Conservation (phyloP, 1,139 yeast species). For the Saccharomyces pastorianus region DNA sequence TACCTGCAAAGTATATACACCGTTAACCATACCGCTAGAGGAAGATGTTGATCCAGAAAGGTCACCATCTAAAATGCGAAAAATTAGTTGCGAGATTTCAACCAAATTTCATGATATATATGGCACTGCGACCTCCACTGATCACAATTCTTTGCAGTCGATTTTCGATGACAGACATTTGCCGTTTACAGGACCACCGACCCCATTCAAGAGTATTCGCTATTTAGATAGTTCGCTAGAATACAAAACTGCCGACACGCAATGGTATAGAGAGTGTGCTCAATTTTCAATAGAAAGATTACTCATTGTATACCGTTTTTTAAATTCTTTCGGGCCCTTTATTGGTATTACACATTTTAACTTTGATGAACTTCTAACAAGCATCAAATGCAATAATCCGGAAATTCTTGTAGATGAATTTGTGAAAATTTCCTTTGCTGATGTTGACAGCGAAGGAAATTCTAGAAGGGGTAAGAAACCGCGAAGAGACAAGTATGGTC, state of each 20-base stretch:
- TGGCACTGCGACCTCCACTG: background rate
- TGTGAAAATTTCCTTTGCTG: slow-evolving; percentile 22
- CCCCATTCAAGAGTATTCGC: background rate
- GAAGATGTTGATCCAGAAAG: background rate
- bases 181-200: background rate
- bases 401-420: slow-evolving; percentile 26
- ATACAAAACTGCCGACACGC: background rate
- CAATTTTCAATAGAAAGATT: slow-evolving; percentile 2
- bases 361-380: slow-evolving; percentile 26
- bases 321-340: slow-evolving; percentile 22
- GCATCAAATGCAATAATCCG: slow-evolving; percentile 26
- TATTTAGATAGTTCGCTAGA: background rate
- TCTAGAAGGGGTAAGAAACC: slow-evolving; percentile 7
- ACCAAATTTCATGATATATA: background rate
- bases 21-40: background rate
- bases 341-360: slow-evolving; percentile 22
- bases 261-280: background rate
- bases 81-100: background rate
- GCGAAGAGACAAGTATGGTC: background rate
- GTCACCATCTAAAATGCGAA: background rate
- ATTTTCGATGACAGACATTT: background rate
- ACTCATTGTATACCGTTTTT: slow-evolving; percentile 20
- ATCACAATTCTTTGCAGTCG: background rate
- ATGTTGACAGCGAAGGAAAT: slow-evolving; percentile 32
- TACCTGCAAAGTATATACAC: background rate